Conservation (phyloP, 352 stramenopile species). For the Pythium volutum region DNA sequence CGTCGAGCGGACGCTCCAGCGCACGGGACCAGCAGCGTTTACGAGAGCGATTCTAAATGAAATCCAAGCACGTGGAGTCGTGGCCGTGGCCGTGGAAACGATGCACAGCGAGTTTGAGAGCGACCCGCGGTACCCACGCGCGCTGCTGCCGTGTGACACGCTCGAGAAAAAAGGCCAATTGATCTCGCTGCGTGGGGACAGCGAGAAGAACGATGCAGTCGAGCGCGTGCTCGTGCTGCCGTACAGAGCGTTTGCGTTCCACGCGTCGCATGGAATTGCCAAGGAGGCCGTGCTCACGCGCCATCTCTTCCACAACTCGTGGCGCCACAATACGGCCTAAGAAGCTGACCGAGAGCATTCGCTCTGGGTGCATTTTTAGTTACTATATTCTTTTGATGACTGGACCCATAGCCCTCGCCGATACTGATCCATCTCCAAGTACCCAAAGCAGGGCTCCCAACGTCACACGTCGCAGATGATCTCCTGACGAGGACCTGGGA, state of each 20-base stretch:
- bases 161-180: conserved; percentile 18
- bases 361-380: too few species aligned
- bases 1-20: conserved; percentile 13
- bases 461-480: too few species aligned
- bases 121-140: conserved; percentile 9
- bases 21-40: conserved; percentile 14
- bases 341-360: too few species aligned
- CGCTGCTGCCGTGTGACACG: conserved; percentile 1
- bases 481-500: too few species aligned
- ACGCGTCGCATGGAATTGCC: neutral
- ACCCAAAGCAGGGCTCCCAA: too few species aligned
- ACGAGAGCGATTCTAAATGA: conserved; percentile 12
- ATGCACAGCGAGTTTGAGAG: neutral
- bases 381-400: too few species aligned
- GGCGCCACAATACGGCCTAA: conserved; percentile 1
- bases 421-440: too few species aligned
- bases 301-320: conserved; percentile 15
- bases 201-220: too few species aligned
- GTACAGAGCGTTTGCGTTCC: conserved; percentile 15
- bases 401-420: too few species aligned
- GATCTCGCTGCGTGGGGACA: neutral
- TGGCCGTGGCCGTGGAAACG: neutral
- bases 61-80: neutral
- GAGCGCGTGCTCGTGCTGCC: conserved; percentile 11
- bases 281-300: conserved; percentile 2